Percentiles rank a stretch among this genome's conserved stretches.
Evolutionary conservation across 2,329 filamentous ascomycete species (phyloP).

Genomic region (Colletotrichum destructivum): DNA sequence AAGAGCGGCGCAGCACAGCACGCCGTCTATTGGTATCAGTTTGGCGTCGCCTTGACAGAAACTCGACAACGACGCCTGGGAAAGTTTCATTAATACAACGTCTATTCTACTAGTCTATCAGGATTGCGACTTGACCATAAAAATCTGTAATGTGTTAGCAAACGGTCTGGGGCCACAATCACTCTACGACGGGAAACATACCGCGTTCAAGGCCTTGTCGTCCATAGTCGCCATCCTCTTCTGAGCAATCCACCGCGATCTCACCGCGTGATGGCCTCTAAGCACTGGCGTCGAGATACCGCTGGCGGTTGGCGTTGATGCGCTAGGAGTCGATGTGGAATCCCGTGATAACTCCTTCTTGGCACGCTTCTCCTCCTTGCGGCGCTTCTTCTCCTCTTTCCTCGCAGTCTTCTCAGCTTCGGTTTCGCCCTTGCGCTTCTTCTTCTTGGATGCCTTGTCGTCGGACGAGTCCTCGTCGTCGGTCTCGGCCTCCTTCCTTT

Average conservation of each 20-base stretch:
- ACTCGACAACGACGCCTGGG: neutral
- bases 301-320: slow-evolving; percentile 58
- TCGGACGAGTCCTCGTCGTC: slow-evolving; percentile 44
- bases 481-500: slow-evolving; percentile 53
- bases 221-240: slow-evolving; percentile 90
- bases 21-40: neutral
- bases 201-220: slow-evolving; percentile 87
- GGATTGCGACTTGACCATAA: slow-evolving; percentile 72
- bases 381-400: slow-evolving; percentile 65
- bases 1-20: neutral
- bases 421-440: slow-evolving; percentile 46
- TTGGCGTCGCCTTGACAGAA: neutral
- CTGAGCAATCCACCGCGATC: slow-evolving; percentile 88
- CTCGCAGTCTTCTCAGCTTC: slow-evolving; percentile 60
- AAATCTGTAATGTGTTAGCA: slow-evolving; percentile 66
- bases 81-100: neutral
- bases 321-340: slow-evolving; percentile 49
- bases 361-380: slow-evolving; percentile 58
- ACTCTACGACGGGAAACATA: slow-evolving; percentile 55
- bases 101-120: slow-evolving; percentile 22
- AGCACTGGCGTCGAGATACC: slow-evolving; percentile 61
- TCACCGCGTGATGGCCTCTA: slow-evolving; percentile 78
- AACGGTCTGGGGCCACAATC: neutral
- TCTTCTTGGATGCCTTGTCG: slow-evolving; percentile 54
- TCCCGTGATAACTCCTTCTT: slow-evolving; percentile 52